phyloP scores from a whole-genome alignment of 2,329 filamentous ascomycete genomes.

The Hypocreales sp. region DNA sequence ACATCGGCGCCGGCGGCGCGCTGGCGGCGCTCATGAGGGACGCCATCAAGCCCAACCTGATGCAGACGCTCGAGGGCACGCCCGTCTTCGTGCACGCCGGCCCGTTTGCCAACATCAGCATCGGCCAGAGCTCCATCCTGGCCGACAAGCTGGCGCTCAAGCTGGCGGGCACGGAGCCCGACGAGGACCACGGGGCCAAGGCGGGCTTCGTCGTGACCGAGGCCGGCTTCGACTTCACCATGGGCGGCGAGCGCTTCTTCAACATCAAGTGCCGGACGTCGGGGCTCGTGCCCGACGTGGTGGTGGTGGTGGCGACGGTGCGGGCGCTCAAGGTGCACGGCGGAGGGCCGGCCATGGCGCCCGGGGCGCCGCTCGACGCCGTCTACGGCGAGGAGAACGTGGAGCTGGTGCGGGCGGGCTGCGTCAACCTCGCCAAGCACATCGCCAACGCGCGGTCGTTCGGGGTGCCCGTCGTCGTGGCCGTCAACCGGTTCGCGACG shows the following conservation, averaged over 20 bases:
- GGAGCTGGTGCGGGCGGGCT: slow-evolving; percentile 77
- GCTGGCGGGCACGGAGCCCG: slow-evolving; percentile 82
- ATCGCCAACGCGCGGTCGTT: slow-evolving; percentile 81
- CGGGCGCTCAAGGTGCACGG: slow-evolving; percentile 95
- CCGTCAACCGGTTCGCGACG: slow-evolving; percentile 91
- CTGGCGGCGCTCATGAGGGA: slow-evolving; percentile 93
- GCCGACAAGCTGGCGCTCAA: slow-evolving; percentile 94
- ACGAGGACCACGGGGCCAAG: slow-evolving; percentile 71
- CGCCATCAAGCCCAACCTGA: slow-evolving; percentile 96
- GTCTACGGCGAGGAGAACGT: slow-evolving; percentile 91
- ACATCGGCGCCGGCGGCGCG: slow-evolving; percentile 83
- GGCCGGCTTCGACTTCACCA: slow-evolving; percentile 97
- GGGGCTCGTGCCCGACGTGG: slow-evolving; percentile 80
- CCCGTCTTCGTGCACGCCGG: slow-evolving; percentile 96
- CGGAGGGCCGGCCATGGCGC: slow-evolving; percentile 82
- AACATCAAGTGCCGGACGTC: slow-evolving; percentile 99
- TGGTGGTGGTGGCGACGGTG: slow-evolving; percentile 90
- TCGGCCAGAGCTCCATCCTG: slow-evolving; percentile 88
- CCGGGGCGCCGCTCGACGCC: slow-evolving; percentile 69
- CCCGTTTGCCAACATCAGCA: slow-evolving; percentile 96
- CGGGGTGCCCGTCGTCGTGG: slow-evolving; percentile 86
- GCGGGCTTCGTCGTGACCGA: slow-evolving; percentile 91
- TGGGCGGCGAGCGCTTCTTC: slow-evolving; percentile 99
- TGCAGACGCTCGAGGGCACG: slow-evolving; percentile 95
- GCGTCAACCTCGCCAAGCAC: slow-evolving; percentile 90